Evolutionary conservation across 2,329 filamentous ascomycete genomes (phyloP).

Genomic region (Penicillium olsonii): DNA sequence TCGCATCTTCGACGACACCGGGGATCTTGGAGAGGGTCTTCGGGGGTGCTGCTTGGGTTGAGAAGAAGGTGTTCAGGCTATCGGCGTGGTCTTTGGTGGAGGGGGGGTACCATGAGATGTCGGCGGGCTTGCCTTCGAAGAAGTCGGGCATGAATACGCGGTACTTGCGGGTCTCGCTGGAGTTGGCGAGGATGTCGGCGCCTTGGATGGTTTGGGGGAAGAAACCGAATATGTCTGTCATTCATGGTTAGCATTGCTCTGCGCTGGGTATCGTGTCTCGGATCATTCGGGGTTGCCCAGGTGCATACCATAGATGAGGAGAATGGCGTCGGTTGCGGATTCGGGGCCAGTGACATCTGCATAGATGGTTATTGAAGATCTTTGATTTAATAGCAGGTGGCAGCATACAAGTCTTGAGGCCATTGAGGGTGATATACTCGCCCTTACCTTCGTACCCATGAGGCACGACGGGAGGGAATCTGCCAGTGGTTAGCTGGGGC

Average conservation of each 20-base stretch:
- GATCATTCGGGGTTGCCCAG: too few relatives aligned
- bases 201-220: constrained; percentile 64
- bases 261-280: background rate
- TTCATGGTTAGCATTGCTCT: too few relatives aligned
- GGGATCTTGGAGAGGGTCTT: constrained; percentile 56
- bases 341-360: constrained; percentile 58
- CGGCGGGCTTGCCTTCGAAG: constrained; percentile 74
- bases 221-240: constrained; percentile 62
- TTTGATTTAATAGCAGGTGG: background rate
- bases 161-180: constrained; percentile 66
- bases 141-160: constrained; percentile 89
- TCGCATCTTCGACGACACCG: background rate
- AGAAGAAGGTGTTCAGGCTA: constrained; percentile 62
- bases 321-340: constrained; percentile 57
- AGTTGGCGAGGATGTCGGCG: constrained; percentile 61
- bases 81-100: constrained; percentile 60
- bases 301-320: constrained; percentile 56
- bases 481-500: constrained; percentile 14
- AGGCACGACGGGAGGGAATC: constrained; percentile 44
- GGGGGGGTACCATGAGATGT: constrained; percentile 62
- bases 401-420: constrained; percentile 60
- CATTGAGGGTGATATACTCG: constrained; percentile 59
- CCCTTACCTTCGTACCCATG: constrained; percentile 58
- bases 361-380: background rate
- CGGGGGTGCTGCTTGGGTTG: constrained; percentile 56